Evolutionary conservation across 208 protist species (phyloP).

Genomic region (Leishmania arabica): DNA sequence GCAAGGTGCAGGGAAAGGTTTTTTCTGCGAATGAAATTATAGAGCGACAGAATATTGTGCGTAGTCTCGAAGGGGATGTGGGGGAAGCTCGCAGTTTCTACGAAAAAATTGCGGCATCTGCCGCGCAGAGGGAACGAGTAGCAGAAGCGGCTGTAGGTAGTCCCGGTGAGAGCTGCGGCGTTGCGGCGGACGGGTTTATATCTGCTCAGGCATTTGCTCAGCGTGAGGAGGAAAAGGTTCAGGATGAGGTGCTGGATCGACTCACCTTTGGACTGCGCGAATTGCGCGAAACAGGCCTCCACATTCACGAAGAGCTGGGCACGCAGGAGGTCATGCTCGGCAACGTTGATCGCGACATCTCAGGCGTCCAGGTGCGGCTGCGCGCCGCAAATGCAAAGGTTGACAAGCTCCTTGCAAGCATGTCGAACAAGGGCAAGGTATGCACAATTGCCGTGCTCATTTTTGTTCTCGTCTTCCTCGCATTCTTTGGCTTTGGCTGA

Average conservation of each 20-base stretch:
- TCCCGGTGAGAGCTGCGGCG: background rate
- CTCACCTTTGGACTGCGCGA: slow-evolving; percentile 79
- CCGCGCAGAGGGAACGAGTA: slow-evolving; percentile 13
- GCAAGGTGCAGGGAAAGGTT: slow-evolving; percentile 65
- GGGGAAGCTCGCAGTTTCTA: slow-evolving; percentile 49
- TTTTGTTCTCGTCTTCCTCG: slow-evolving; percentile 54
- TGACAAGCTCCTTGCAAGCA: slow-evolving; percentile 79
- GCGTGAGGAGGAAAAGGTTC: slow-evolving; percentile 56
- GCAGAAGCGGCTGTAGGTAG: slow-evolving; percentile 6
- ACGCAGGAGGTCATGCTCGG: slow-evolving; percentile 70
- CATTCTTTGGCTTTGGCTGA: slow-evolving; percentile 40
- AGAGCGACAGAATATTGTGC: slow-evolving; percentile 69
- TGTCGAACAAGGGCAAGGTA: slow-evolving; percentile 85
- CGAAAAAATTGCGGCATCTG: slow-evolving; percentile 18
- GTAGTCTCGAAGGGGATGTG: slow-evolving; percentile 55
- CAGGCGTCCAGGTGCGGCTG: slow-evolving; percentile 65
- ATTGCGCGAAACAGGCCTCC: slow-evolving; percentile 74
- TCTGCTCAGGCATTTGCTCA: slow-evolving; percentile 61
- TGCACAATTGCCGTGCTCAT: slow-evolving; percentile 69
- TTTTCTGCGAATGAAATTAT: slow-evolving; percentile 89
- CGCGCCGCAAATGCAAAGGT: slow-evolving; percentile 78
- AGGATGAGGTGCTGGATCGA: slow-evolving; percentile 80
- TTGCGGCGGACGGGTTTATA: slow-evolving; percentile 48
- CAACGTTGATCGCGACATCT: slow-evolving; percentile 66
- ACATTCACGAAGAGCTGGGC: slow-evolving; percentile 78